These are phyloP conservation scores for Drechslerella stenobrocha DNA, from an alignment of 2,329 filamentous ascomycete genomes.

Conservation along the genomic window DNA sequence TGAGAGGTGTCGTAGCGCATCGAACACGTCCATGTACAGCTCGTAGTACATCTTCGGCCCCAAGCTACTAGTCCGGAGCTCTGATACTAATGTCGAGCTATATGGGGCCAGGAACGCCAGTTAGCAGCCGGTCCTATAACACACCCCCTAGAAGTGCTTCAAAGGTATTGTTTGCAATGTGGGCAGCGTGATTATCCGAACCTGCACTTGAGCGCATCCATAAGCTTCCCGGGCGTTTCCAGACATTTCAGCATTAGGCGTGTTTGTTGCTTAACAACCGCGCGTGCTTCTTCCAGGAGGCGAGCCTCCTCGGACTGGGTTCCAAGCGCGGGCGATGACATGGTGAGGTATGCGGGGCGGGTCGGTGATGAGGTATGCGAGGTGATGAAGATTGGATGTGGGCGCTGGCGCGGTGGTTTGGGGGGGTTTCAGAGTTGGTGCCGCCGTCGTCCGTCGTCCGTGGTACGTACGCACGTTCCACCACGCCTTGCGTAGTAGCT, in stretches of 20 bases:
- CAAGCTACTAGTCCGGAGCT: constrained; percentile 91
- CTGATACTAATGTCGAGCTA: constrained; percentile 97
- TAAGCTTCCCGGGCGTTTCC: constrained; percentile 95
- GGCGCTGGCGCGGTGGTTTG: neutral
- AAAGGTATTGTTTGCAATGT: neutral
- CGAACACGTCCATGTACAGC: constrained; percentile 98
- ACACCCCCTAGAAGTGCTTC: neutral
- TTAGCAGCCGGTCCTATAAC: neutral
- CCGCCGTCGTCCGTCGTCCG: neutral
- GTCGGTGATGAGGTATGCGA: neutral
- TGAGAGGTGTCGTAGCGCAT: constrained; percentile 92
- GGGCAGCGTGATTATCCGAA: constrained; percentile 60
- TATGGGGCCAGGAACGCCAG: constrained; percentile 32
- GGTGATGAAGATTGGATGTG: neutral
- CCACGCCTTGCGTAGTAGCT: no score
- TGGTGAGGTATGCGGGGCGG: constrained; percentile 11
- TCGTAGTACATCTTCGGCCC: constrained; percentile 99
- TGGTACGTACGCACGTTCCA: neutral
- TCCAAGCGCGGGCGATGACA: constrained; percentile 45
- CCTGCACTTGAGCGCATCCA: constrained; percentile 99
- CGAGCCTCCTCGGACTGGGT: constrained; percentile 62
- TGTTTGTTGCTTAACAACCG: constrained; percentile 95
- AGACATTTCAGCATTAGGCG: constrained; percentile 96
- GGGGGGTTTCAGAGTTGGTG: constrained; percentile 2
- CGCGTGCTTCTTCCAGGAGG: constrained; percentile 93